Evolutionary conservation across 2,329 filamentous ascomycete genomes (phyloP), one percentile per base, ranked within the genome.

Genomic region (Sclerotinia minor): DNA sequence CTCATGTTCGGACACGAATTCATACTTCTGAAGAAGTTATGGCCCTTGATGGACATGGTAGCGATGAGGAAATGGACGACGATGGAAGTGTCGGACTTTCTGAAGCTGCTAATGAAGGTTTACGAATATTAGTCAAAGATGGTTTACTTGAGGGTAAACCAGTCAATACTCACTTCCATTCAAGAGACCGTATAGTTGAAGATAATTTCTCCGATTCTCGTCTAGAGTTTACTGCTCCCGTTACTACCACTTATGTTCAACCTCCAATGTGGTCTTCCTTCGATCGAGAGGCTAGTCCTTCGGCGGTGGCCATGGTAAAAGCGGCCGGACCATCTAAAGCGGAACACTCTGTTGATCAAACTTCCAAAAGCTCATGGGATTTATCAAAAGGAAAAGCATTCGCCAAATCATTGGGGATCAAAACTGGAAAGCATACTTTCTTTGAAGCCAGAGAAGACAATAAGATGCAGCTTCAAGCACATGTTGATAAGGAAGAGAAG

Each of bases 241-340:
- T 17, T 54, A 29, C 52, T 13, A 3, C 29, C 52, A 32, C 32
- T 35, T 29, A 54, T 54, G 52, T 29, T 54, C 26, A 29, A 11
- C 19, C 52, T n/a, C 19, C n/a, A 21, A 35, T 11, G 13, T 11
- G 21, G 32, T 24, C 45, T 35, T 50, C 13, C 29, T 35, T 35
- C 29, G 55, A n/a, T 49, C 71, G 78, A 58, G 72, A 75, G 19
- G 74, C 77, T 55, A 79, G 78, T 71, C 79, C 78, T 60, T 79
- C 78, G 11, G 78, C 79, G 69, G 77, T 77, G 26, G 78, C 78
- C 54, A 77, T 79, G 75, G 76, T 75, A 26, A 79, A 79, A 65
- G 68, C 71, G 47, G 63, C 55, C 13, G 41, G 6, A 50, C 21
- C 35, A 26, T 29, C 53, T 57, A 21, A 66, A 26, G 13, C 13